A percentile compares a stretch with the other conserved stretches of the same genome.
These are phyloP conservation scores for Cercophora samala DNA, from an alignment of 495 filamentous ascomycete species.

Conservation along the genomic window DNA sequence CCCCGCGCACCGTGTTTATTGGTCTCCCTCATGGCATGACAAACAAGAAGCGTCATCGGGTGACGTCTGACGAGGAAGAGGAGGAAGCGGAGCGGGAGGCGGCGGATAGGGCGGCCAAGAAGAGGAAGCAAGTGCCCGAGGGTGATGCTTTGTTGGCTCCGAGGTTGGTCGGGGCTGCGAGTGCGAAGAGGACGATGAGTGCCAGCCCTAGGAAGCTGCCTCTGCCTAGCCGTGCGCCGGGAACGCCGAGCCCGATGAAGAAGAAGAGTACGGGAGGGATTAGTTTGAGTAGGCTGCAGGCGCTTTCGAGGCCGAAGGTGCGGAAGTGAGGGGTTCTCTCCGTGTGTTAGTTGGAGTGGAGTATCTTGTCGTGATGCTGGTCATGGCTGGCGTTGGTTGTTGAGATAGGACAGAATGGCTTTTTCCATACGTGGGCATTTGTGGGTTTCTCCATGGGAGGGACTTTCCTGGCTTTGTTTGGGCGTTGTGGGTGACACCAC, in stretches of 20 bases:
- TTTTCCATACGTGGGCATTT: neutral
- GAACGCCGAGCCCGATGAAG: conserved; percentile 45
- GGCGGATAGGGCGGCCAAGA: conserved; percentile 42
- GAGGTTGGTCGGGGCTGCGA: conserved; percentile 27
- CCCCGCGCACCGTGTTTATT: conserved; percentile 28
- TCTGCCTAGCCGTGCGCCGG: conserved; percentile 9
- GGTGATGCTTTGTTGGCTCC: conserved; percentile 44
- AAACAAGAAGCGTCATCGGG: conserved; percentile 69
- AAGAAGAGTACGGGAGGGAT: conserved; percentile 39
- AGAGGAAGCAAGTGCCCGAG: conserved; percentile 47
- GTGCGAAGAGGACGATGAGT: conserved; percentile 22
- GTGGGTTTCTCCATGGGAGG: no score
- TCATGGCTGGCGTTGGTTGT: neutral
- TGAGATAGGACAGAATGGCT: neutral
- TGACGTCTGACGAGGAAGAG: conserved; percentile 49
- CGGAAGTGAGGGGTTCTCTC: conserved; percentile 34
- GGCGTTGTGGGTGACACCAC: conserved; percentile 20
- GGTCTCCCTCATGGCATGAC: conserved; percentile 62
- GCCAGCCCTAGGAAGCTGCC: conserved; percentile 21
- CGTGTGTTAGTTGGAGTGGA: no score
- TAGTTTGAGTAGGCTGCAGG: conserved; percentile 49
- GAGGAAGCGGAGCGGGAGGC: conserved; percentile 44
- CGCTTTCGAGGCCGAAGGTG: conserved; percentile 52
- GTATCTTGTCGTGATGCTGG: no score
- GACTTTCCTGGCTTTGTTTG: no score